Base-by-base conservation (phyloP, 257 asterid species). In the Dorcoceras hygrometricum region DNA sequence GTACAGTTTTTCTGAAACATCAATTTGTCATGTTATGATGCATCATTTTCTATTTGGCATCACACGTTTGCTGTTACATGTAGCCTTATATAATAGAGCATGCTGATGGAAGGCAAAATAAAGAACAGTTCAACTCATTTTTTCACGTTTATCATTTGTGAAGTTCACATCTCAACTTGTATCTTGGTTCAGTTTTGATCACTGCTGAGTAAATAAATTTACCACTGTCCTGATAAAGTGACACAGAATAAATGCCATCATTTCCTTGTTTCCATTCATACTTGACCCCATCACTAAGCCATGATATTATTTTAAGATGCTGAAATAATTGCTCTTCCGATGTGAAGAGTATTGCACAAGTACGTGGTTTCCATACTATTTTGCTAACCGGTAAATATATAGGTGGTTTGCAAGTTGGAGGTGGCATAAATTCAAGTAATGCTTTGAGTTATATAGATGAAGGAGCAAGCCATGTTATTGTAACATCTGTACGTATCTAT, bases 331-430 rank as follows among this genome's bases (percentile, higher is more conserved):
- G 50, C 19, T 57, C 25, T 27, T 76, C 5, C n/a, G 8, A 36
- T 55, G 56, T 28, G 23, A 71, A 53, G n/a, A n/a, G 32, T 57
- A 29, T 19, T 55, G 19, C 48, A 68, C 70, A 74, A 57, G 59
- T 32, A 39, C 64, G 57, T 48, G 69, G 56, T 79, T 62, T 71
- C 56, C 72, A 63, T 22, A 20, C 70, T 69, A 80, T 76, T 69
- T 76, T 80, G 57, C 23, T 62, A 22, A 71, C 57, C 76, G 75
- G 28, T 73, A 76, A 75, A 75, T 75, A 57, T 81, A 60, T 81
- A 93, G 99, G 99, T 81, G 99, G 97, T 69, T 83, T 93, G 95
- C 99, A 93, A 84, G 84, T 93, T 67, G 99, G 99, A 71, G 99
- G 99, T 66, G 97, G 99, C 68, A 81, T 93, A 87, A 88, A 79